Evolutionary conservation across 306 rosid species (phyloP), one percentile per base, ranked within the genome.

Genomic region (Begonia loranthoides): DNA sequence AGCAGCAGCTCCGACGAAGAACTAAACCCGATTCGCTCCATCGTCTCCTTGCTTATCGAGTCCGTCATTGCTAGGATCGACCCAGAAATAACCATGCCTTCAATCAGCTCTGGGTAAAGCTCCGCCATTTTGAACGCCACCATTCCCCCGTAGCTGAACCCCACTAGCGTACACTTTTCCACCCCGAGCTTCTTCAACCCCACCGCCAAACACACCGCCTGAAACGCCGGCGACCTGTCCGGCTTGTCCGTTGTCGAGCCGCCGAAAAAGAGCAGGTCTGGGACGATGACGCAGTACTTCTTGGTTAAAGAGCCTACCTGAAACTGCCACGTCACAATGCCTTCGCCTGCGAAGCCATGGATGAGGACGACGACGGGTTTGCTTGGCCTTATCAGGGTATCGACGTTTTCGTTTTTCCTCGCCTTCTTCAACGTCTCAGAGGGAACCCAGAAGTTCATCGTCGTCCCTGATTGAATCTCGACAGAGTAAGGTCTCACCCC

Each of bases 281-380:
- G 92, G 10, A 87, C 81, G 59, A 83, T 83, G 3, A 87, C 96
- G 0, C 81, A 71, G 69, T 83, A 80, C 0, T 60, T 55, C 59
- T 79, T 83, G 0, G 81, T 43, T 9, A 87, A 45, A 1, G 85
- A 55, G 2, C 58, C 74, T 0, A 87, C 64, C 58, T 87, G 96
- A 43, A 73, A 72, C 33, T 74, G 83, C 96, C 96, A 87, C 5
- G 74, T 87, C 61, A 89, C 87, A 0, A 89, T 76, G 1, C 97
- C 97, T 41, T 89, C 97, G 0, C 70, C 65, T 0, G 95, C 90
- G 51, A 89, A 90, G 4, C 97, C 97, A 50, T 85, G 97, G 1
- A 85, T 49, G 4, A 90, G 61, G 3, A 90, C 83, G 48, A 85
- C 85, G 24, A 70, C 73, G 9, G 97, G 87, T 52, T 82, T 85